Conservation (phyloP, 1,284 basidiomycete species). For the Cryptococcus sp. region DNA sequence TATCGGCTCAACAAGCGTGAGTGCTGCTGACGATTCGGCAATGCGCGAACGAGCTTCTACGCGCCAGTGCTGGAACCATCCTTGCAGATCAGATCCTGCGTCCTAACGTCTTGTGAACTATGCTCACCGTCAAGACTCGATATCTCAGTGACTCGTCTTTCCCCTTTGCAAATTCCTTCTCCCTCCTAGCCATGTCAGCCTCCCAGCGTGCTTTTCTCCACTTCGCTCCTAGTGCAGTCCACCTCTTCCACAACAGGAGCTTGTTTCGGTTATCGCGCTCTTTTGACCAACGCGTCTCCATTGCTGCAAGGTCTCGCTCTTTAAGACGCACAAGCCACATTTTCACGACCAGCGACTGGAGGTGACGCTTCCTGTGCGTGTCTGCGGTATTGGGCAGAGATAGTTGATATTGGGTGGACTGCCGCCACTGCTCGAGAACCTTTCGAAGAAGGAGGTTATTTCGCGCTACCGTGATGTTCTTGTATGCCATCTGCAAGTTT, state of each 20-base stretch:
- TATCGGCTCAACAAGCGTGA: not conserved
- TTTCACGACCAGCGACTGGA: slow-evolving; percentile 22
- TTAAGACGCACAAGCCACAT: slow-evolving; percentile 28
- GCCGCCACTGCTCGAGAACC: slow-evolving; percentile 39
- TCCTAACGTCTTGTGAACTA: not conserved
- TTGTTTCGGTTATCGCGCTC: slow-evolving; percentile 3
- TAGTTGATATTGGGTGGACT: slow-evolving; percentile 23
- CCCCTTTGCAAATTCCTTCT: slow-evolving; percentile 16
- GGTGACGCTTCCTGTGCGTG: slow-evolving; percentile 25
- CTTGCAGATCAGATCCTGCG: not conserved
- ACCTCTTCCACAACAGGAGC: slow-evolving; percentile 22
- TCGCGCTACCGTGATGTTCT: slow-evolving; percentile 44
- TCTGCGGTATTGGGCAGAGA: slow-evolving; percentile 39
- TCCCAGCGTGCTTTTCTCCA: slow-evolving; percentile 38
- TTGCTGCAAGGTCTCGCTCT: slow-evolving; percentile 18
- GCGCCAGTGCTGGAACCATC: slow-evolving; percentile 17
- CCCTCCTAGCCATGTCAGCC: slow-evolving; percentile 33
- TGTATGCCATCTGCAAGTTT: slow-evolving; percentile 30
- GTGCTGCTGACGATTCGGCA: slow-evolving; percentile 3
- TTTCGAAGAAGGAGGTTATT: slow-evolving; percentile 43
- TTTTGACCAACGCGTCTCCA: slow-evolving; percentile 10
- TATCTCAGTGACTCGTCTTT: slow-evolving; percentile 5
- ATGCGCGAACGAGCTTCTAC: slow-evolving; percentile 11
- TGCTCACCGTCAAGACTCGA: too few species aligned
- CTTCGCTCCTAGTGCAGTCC: slow-evolving; percentile 28